Conservation (phyloP, 2,329 filamentous ascomycete species). For the Ophiostoma ips region DNA sequence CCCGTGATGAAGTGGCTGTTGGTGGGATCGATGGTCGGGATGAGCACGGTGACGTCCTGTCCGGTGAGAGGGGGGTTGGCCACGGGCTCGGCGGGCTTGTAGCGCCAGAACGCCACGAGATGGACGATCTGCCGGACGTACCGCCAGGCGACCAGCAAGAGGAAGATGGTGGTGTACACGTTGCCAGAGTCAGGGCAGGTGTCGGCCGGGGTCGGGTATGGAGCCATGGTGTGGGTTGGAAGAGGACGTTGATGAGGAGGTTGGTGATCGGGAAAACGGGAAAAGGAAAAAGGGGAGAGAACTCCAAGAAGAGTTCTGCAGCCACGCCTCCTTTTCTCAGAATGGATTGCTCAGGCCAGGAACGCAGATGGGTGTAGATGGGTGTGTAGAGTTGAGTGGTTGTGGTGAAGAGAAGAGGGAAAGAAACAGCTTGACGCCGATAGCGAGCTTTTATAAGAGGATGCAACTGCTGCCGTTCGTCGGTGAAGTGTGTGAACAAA, state of each 20-base stretch:
- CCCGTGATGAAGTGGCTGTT: conserved; percentile 27
- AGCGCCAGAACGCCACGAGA: conserved; percentile 26
- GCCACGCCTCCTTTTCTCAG: no score
- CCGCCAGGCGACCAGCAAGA: conserved; percentile 19
- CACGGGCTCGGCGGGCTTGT: conserved; percentile 21
- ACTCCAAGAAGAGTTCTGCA: no score
- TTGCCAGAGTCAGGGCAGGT: neutral
- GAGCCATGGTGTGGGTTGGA: neutral
- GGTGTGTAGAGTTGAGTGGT: no score
- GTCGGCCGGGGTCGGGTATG: no score
- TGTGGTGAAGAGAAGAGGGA: no score
- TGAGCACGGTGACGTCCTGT: conserved; percentile 33
- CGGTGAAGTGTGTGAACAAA: no score
- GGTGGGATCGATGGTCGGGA: conserved; percentile 35
- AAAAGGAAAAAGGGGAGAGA: no score
- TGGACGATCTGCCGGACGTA: conserved; percentile 33
- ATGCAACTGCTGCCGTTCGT: no score
- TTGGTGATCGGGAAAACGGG: neutral
- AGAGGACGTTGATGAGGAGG: neutral
- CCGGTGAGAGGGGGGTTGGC: conserved; percentile 19
- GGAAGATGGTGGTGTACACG: conserved; percentile 24
- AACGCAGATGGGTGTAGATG: no score
- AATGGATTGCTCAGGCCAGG: no score
- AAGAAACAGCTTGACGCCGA: no score
- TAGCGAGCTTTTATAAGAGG: no score